Percentiles rank a stretch among this genome's conserved stretches.
Conservation (phyloP, 2,329 filamentous ascomycete genomes). For the Colletotrichum falcatum region DNA sequence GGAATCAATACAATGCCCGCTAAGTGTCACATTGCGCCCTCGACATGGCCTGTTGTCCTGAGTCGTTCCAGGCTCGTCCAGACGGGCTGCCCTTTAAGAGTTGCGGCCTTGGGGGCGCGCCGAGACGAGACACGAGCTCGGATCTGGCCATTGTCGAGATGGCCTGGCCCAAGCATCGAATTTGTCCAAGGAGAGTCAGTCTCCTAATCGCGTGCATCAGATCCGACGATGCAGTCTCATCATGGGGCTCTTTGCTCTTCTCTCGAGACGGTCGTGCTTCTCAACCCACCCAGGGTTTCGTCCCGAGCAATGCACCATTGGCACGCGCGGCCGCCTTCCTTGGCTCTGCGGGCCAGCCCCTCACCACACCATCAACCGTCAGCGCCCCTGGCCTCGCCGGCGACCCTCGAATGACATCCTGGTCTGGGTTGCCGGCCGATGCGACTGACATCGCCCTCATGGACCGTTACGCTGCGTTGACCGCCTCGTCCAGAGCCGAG, state of each 20-base stretch:
- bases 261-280: neutral
- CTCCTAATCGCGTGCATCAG: neutral
- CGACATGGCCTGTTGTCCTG: neutral
- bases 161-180: too few species aligned
- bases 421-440: slow-evolving; percentile 64
- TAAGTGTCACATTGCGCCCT: neutral
- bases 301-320: neutral
- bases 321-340: slow-evolving; percentile 4
- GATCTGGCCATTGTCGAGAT: neutral
- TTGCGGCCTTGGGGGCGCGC: neutral
- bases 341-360: slow-evolving; percentile 5
- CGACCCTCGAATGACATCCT: slow-evolving; percentile 50
- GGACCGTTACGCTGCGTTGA: slow-evolving; percentile 58
- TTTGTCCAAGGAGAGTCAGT: neutral
- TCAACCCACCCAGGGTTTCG: neutral
- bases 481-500: slow-evolving; percentile 61
- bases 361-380: too few species aligned
- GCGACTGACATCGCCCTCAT: slow-evolving; percentile 63
- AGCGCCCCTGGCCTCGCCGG: too few species aligned
- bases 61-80: neutral
- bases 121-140: neutral
- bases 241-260: neutral
- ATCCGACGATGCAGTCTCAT: neutral
- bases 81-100: neutral
- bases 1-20: slow-evolving; percentile 1